Percentiles rank a stretch among this genome's conserved stretches.
Conservation (phyloP, 2,329 filamentous ascomycete species). For the Leptographium radiaticola region DNA sequence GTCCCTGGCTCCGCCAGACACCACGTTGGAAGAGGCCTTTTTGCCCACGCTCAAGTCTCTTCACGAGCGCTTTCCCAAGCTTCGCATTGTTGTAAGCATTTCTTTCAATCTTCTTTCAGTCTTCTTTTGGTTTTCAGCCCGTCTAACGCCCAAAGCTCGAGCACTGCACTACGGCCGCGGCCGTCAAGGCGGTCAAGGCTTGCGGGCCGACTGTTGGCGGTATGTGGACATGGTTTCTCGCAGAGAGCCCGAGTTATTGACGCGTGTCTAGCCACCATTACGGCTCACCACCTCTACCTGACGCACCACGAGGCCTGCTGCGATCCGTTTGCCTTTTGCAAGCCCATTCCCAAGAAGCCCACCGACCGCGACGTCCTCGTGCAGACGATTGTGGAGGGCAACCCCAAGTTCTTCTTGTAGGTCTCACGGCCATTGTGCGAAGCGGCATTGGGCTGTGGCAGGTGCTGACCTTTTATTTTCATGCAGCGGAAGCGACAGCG, state of each 20-base stretch:
- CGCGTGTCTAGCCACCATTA: slow-evolving; percentile 50
- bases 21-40: slow-evolving; percentile 51
- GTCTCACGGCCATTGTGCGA: background rate
- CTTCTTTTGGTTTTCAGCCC: background rate
- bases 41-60: slow-evolving; percentile 66
- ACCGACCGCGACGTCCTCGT: slow-evolving; percentile 61
- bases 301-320: slow-evolving; percentile 13
- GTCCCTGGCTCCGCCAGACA: slow-evolving; percentile 23
- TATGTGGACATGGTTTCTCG: background rate
- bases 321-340: slow-evolving; percentile 32
- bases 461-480: background rate
- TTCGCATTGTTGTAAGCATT: slow-evolving; percentile 41
- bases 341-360: slow-evolving; percentile 62
- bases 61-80: slow-evolving; percentile 59
- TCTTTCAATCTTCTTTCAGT: background rate
- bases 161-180: slow-evolving; percentile 78
- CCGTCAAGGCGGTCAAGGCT: slow-evolving; percentile 60
- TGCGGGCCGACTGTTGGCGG: slow-evolving; percentile 66
- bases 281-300: slow-evolving; percentile 73
- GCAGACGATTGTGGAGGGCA: slow-evolving; percentile 44
- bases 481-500: slow-evolving; percentile 46
- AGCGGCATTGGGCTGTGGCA: no score
- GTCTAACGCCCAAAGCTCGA: slow-evolving; percentile 22
- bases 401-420: slow-evolving; percentile 51
- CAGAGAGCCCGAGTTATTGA: background rate